A percentile compares a stretch with the other conserved stretches of the same genome.
phyloP scores from a whole-genome alignment of 192 early-diverging fungal genomes.

The Coemansia sp. region DNA sequence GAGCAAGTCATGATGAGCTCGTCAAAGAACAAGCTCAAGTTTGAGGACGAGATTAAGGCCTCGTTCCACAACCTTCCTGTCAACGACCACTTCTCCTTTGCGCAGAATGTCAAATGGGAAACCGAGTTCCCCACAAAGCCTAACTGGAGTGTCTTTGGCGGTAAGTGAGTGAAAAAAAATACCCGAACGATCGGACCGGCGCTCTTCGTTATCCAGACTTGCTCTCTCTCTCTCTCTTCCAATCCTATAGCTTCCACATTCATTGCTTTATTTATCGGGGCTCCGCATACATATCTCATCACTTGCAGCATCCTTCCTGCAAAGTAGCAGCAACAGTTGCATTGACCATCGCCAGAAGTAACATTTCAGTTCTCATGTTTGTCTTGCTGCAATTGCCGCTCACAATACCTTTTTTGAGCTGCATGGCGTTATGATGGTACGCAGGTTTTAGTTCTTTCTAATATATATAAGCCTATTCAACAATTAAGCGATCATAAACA shows the following conservation, averaged over 20 bases:
- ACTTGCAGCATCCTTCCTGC: background rate
- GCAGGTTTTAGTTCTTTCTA: too few relatives aligned
- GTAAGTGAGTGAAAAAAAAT: constrained; percentile 26
- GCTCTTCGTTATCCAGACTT: background rate
- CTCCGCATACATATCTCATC: background rate
- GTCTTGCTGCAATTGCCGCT: too few relatives aligned
- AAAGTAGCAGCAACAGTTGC: background rate
- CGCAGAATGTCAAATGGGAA: constrained; percentile 56
- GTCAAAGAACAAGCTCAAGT: constrained; percentile 53
- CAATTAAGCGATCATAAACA: too few relatives aligned
- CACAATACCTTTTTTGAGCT: background rate
- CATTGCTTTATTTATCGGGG: background rate
- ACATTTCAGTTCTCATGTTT: too few relatives aligned
- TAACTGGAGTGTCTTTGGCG: constrained; percentile 54
- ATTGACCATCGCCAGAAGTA: too few relatives aligned
- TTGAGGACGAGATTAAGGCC: constrained; percentile 57
- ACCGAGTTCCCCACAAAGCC: constrained; percentile 54
- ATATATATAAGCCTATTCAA: too few relatives aligned
- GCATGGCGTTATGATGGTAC: background rate
- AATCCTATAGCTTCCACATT: background rate
- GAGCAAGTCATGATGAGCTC: constrained; percentile 56
- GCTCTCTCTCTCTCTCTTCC: background rate
- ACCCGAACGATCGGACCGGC: background rate
- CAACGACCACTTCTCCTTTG: constrained; percentile 55
- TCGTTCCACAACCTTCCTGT: constrained; percentile 55